These are phyloP conservation scores for Grosmannia clavigera DNA, from an alignment of 2,329 filamentous ascomycete genomes.

Conservation along the genomic window DNA sequence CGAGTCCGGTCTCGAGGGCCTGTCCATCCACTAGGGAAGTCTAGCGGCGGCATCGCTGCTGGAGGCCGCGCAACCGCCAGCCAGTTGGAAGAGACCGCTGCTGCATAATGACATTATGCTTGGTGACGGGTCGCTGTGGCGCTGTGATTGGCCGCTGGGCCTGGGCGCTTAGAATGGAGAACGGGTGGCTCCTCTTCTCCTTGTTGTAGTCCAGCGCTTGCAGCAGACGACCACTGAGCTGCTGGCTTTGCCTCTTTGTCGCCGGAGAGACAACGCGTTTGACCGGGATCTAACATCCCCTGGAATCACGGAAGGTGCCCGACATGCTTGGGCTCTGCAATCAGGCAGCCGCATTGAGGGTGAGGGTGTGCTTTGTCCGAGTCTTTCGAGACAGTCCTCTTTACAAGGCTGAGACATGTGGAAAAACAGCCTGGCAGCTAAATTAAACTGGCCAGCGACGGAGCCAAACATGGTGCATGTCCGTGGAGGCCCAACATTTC, in stretches of 20 bases:
- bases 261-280: neutral
- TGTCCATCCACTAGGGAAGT: slow-evolving; percentile 7
- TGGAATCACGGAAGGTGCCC: neutral
- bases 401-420: neutral
- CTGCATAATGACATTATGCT: neutral
- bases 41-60: slow-evolving; percentile 9
- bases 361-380: no score
- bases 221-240: neutral
- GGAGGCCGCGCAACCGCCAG: slow-evolving; percentile 7
- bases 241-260: neutral
- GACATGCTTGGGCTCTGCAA: neutral
- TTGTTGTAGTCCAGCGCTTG: neutral
- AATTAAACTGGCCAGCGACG: neutral
- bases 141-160: slow-evolving; percentile 7
- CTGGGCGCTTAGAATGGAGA: slow-evolving; percentile 8
- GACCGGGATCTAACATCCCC: neutral
- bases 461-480: neutral
- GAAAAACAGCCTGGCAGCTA: neutral
- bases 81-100: neutral
- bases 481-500: neutral
- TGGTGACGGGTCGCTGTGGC: slow-evolving; percentile 1
- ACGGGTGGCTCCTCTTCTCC: slow-evolving; percentile 1
- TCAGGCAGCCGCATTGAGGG: neutral
- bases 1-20: neutral
- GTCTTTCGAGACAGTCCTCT: neutral